Evolutionary conservation across 495 filamentous ascomycete genomes (phyloP).

Genomic region (Evansstolkia leycettana): DNA sequence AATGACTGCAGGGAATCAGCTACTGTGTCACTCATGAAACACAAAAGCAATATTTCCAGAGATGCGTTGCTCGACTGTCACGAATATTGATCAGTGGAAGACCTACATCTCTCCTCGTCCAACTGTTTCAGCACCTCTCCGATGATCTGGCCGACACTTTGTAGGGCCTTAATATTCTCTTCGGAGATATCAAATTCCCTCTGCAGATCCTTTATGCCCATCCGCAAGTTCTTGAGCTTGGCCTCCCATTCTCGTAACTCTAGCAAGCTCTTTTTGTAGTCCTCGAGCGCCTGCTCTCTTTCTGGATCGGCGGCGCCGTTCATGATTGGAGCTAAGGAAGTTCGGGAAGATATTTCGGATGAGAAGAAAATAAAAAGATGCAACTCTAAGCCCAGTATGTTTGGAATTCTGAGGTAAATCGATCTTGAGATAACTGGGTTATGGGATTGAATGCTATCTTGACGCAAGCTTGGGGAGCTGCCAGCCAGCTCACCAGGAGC

Average conservation of each 20-base stretch:
- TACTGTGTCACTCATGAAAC: not conserved
- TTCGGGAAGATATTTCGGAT: not conserved
- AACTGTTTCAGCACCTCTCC: slow-evolving; percentile 98
- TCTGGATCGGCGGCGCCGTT: slow-evolving; percentile 46
- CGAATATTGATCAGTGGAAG: not conserved
- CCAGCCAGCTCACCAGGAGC: slow-evolving; percentile 18
- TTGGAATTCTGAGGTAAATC: slow-evolving; percentile 1
- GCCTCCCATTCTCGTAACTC: slow-evolving; percentile 98
- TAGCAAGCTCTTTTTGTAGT: slow-evolving; percentile 85
- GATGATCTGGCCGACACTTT: slow-evolving; percentile 99
- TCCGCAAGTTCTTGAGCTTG: slow-evolving; percentile 80
- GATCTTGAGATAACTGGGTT: slow-evolving; percentile 4
- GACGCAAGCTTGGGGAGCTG: slow-evolving; percentile 12
- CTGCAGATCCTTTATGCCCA: slow-evolving; percentile 91
- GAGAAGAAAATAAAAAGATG: too few species aligned
- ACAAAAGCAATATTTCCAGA: too few species aligned
- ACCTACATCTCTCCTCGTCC: slow-evolving; percentile 91
- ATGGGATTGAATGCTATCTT: slow-evolving; percentile 6
- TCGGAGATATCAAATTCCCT: slow-evolving; percentile 94
- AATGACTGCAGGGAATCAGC: slow-evolving; percentile 38
- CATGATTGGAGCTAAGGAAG: slow-evolving; percentile 18
- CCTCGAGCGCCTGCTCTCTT: slow-evolving; percentile 69
- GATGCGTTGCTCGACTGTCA: not conserved
- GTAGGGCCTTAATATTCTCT: slow-evolving; percentile 98
- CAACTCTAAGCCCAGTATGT: too few species aligned